Percentiles rank a stretch among this genome's conserved stretches.
Conservation (phyloP, 2,329 filamentous ascomycete species). For the Epichloe uncinata region DNA sequence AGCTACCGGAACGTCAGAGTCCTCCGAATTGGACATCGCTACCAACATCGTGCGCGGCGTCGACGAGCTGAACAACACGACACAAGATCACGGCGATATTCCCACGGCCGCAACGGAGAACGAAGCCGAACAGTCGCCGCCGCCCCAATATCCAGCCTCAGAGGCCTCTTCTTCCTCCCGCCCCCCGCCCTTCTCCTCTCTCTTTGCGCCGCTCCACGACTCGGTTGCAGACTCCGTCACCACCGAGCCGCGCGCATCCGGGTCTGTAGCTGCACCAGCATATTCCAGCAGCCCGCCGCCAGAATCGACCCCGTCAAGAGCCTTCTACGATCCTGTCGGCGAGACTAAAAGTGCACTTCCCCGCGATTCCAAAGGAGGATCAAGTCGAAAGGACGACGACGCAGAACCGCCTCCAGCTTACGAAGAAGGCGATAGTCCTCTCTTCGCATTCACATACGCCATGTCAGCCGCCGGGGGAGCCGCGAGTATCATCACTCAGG, state of each 20-base stretch:
- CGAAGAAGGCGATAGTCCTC: constrained; percentile 84
- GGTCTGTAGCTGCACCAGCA: constrained; percentile 37
- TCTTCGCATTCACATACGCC: constrained; percentile 86
- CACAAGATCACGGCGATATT: constrained; percentile 11
- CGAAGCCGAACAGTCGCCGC: constrained; percentile 34
- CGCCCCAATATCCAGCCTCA: constrained; percentile 45
- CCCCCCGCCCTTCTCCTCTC: constrained; percentile 48
- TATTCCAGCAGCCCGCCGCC: constrained; percentile 30
- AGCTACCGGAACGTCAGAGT: constrained; percentile 22
- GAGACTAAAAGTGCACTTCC: constrained; percentile 79
- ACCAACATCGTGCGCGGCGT: constrained; percentile 16
- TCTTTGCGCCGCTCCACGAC: constrained; percentile 33
- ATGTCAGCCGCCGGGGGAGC: constrained; percentile 97
- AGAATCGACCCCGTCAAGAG: constrained; percentile 23
- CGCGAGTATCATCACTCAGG: constrained; percentile 97
- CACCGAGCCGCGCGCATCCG: constrained; percentile 18
- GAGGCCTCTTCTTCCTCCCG: constrained; percentile 38
- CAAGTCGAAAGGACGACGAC: constrained; percentile 66
- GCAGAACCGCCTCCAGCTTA: constrained; percentile 92
- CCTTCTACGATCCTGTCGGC: constrained; percentile 39
- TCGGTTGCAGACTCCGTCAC: constrained; percentile 17
- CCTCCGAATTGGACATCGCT: constrained; percentile 18
- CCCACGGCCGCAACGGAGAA: constrained; percentile 10
- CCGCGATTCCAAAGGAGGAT: constrained; percentile 65
- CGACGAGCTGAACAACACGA: constrained; percentile 10